These are phyloP conservation scores for Aspergillus latus DNA, from an alignment of 2,329 filamentous ascomycete species.

Conservation along the genomic window DNA sequence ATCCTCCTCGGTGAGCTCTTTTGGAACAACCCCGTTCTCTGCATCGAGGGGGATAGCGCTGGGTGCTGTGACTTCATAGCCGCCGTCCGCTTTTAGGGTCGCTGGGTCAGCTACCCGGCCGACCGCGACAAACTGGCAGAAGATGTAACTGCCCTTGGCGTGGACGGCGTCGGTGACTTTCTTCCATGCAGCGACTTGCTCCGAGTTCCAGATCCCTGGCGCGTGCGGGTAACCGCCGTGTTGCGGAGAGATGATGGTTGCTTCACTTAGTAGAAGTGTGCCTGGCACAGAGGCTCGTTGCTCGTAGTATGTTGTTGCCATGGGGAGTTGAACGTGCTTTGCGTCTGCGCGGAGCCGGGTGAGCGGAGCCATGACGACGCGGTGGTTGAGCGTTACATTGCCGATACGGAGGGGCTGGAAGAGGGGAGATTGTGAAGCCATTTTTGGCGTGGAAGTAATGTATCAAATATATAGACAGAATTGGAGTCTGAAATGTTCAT, in stretches of 20 bases:
- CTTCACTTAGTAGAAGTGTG: constrained; percentile 60
- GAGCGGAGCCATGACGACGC: constrained; percentile 56
- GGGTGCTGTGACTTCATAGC: constrained; percentile 22
- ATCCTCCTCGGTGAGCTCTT: constrained; percentile 39
- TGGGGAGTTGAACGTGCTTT: constrained; percentile 46
- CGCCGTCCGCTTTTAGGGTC: constrained; percentile 15
- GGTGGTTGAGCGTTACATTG: constrained; percentile 37
- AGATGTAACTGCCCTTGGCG: constrained; percentile 58
- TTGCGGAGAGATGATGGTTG: constrained; percentile 44
- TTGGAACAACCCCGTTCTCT: constrained; percentile 31
- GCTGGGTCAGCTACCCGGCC: constrained; percentile 54
- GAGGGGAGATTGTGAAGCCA: not conserved
- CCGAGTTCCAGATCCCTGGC: constrained; percentile 56
- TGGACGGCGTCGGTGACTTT: constrained; percentile 63
- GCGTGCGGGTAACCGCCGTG: constrained; percentile 20
- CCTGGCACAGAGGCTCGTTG: constrained; percentile 54
- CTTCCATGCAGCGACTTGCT: constrained; percentile 59
- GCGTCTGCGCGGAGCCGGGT: constrained; percentile 53
- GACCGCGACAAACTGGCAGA: constrained; percentile 59
- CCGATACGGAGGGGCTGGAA: constrained; percentile 40
- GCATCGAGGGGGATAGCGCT: constrained; percentile 16
- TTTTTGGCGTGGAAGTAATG: no score
- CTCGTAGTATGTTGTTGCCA: constrained; percentile 42
- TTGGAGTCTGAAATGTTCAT: not conserved
- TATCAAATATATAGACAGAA: no score